These are phyloP conservation scores for Pyrrhoderma lamaoense DNA, from an alignment of 1,284 basidiomycete species.

Conservation along the genomic window DNA sequence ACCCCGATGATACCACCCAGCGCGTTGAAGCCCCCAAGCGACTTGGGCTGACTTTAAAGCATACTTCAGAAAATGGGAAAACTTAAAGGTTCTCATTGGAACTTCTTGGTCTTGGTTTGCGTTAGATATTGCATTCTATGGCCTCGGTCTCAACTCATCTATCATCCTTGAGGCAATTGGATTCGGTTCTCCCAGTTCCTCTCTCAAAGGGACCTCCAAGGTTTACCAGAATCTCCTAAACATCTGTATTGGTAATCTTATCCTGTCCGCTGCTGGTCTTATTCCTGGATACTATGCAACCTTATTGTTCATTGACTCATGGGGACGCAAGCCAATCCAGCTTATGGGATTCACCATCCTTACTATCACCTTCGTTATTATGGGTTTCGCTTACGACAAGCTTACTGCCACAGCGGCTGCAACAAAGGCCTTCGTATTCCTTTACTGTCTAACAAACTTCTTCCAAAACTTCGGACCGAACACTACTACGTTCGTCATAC, in stretches of 20 bases:
- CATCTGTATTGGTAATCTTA: slow-evolving; percentile 33
- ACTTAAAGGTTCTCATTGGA: slow-evolving; percentile 41
- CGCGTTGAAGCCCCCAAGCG: slow-evolving; percentile 43
- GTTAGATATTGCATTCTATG: slow-evolving; percentile 52
- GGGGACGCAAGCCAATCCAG: slow-evolving; percentile 49
- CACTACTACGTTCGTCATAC: slow-evolving; percentile 66
- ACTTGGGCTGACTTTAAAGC: slow-evolving; percentile 38
- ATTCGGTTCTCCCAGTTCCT: slow-evolving; percentile 18
- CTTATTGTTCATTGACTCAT: slow-evolving; percentile 42
- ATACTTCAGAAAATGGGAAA: slow-evolving; percentile 40
- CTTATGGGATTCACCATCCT: slow-evolving; percentile 54
- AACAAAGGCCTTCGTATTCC: slow-evolving; percentile 47
- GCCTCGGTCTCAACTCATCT: slow-evolving; percentile 47
- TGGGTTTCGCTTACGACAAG: slow-evolving; percentile 51
- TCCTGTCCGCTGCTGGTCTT: slow-evolving; percentile 43
- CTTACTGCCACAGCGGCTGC: slow-evolving; percentile 36
- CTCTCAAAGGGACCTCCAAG: slow-evolving; percentile 17
- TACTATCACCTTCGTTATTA: slow-evolving; percentile 42
- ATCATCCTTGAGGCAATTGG: slow-evolving; percentile 24
- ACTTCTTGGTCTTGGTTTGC: slow-evolving; percentile 56
- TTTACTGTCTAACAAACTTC: slow-evolving; percentile 56
- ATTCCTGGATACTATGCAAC: slow-evolving; percentile 46
- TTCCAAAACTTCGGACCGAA: slow-evolving; percentile 62
- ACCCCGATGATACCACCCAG: slow-evolving; percentile 35
- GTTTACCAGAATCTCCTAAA: slow-evolving; percentile 29